Evolutionary conservation across 2,329 filamentous ascomycete species (phyloP).

Genomic region (Stagonosporopsis tanaceti): DNA sequence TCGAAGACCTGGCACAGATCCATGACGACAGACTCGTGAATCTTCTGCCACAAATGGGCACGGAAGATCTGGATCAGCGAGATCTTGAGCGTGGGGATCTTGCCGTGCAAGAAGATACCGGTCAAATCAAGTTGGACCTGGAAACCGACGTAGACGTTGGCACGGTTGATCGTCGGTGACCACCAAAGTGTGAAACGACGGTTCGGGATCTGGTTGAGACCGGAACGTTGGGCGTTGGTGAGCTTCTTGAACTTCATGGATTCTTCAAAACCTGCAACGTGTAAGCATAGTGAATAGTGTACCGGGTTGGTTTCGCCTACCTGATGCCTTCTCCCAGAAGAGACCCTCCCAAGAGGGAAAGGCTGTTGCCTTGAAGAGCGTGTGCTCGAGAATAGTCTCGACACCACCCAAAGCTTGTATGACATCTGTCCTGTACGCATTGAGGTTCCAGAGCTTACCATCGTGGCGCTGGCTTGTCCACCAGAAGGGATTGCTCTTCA

Average conservation of each 20-base stretch:
- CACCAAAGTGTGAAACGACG: conserved; percentile 99
- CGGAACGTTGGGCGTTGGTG: conserved; percentile 94
- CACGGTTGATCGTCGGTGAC: conserved; percentile 88
- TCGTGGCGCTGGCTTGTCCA: conserved; percentile 98
- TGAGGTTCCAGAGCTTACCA: conserved; percentile 96
- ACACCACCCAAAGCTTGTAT: conserved; percentile 97
- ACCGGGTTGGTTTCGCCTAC: conserved; percentile 26
- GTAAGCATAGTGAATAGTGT: conserved; percentile 9
- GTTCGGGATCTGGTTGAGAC: conserved; percentile 98
- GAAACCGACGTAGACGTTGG: conserved; percentile 99
- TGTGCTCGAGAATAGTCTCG: conserved; percentile 97
- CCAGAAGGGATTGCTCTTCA: conserved; percentile 99
- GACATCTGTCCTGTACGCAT: conserved; percentile 93
- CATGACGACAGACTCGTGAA: conserved; percentile 98
- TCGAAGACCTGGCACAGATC: conserved; percentile 98
- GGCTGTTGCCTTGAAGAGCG: conserved; percentile 93
- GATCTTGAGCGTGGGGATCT: conserved; percentile 97
- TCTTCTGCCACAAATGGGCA: conserved; percentile 99
- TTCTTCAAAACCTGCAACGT: conserved; percentile 45
- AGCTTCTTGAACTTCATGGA: conserved; percentile 99
- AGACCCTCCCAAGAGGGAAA: conserved; percentile 97
- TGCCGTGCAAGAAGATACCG: conserved; percentile 98
- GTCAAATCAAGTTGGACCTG: conserved; percentile 97
- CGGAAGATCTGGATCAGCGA: conserved; percentile 99
- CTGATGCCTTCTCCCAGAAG: conserved; percentile 79